Conservation (phyloP, 2,329 filamentous ascomycete species). For the Ceratocystis diversiconidia region DNA sequence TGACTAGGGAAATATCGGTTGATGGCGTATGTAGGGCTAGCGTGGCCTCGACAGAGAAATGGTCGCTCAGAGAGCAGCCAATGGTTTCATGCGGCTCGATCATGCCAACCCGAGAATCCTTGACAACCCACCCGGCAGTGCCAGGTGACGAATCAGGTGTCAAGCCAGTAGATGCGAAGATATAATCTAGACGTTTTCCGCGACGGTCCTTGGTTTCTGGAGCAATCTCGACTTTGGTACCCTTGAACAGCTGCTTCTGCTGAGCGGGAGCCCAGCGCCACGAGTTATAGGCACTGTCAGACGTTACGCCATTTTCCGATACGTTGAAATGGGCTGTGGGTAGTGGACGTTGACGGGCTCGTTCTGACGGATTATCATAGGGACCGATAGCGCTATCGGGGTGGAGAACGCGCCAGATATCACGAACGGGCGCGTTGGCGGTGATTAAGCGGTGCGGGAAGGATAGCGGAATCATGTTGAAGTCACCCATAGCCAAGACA, state of each 20-base stretch:
- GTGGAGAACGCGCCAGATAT: slow-evolving; percentile 73
- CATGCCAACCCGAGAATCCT: slow-evolving; percentile 61
- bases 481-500: slow-evolving; percentile 78
- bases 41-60: slow-evolving; percentile 80
- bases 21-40: slow-evolving; percentile 37
- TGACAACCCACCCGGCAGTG: slow-evolving; percentile 50
- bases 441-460: slow-evolving; percentile 74
- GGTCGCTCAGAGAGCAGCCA: slow-evolving; percentile 79
- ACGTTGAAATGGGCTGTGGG: slow-evolving; percentile 71
- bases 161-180: slow-evolving; percentile 57
- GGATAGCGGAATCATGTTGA: slow-evolving; percentile 88
- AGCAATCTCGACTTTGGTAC: slow-evolving; percentile 40
- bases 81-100: slow-evolving; percentile 66
- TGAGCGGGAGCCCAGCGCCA: slow-evolving; percentile 75
- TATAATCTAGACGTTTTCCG: slow-evolving; percentile 87
- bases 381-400: slow-evolving; percentile 72
- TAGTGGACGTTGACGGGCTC: slow-evolving; percentile 47
- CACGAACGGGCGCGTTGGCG: slow-evolving; percentile 59
- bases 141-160: slow-evolving; percentile 21
- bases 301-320: slow-evolving; percentile 68
- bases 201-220: slow-evolving; percentile 51
- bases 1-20: slow-evolving; percentile 17
- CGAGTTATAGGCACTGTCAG: slow-evolving; percentile 74
- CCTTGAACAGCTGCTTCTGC: slow-evolving; percentile 49
- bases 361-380: slow-evolving; percentile 52